Conservation (phyloP, 345 rosid species). For the Citrus reticulata region DNA sequence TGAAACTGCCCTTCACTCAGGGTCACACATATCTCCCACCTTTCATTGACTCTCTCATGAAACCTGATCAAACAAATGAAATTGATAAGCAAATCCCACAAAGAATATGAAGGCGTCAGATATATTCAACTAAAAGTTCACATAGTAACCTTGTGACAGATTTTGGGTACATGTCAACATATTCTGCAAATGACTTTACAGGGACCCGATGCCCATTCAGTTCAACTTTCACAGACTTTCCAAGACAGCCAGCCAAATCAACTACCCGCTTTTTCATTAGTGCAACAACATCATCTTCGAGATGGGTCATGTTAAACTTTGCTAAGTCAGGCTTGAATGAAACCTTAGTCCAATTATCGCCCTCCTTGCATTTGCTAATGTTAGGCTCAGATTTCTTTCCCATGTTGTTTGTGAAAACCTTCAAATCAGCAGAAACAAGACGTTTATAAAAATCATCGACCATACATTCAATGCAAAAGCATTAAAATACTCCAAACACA, state of each 20-base stretch:
- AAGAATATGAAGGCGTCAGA: background rate
- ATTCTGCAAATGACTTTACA: constrained; percentile 68
- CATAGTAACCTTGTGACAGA: constrained; percentile 56
- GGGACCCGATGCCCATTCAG: constrained; percentile 73
- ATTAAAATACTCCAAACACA: background rate
- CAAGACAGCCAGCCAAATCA: constrained; percentile 94
- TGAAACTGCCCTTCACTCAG: constrained; percentile 94
- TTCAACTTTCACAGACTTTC: constrained; percentile 87
- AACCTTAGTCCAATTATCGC: constrained; percentile 92
- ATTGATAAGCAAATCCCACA: constrained; percentile 8
- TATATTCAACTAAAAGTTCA: background rate
- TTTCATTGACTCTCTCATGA: constrained; percentile 62
- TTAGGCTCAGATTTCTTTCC: constrained; percentile 74
- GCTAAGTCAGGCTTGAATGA: constrained; percentile 79
- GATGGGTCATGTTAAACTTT: constrained; percentile 72
- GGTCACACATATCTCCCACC: constrained; percentile 92
- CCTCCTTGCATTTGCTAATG: constrained; percentile 63
- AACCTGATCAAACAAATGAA: constrained; percentile 40
- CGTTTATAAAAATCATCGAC: background rate
- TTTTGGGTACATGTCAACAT: constrained; percentile 66
- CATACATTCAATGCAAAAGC: background rate
- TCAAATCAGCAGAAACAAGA: constrained; percentile 15
- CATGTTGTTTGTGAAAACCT: constrained; percentile 92
- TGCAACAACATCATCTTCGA: constrained; percentile 92
- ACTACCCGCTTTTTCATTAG: constrained; percentile 87